Evolutionary conservation across 345 rosid species (phyloP).

Genomic region (Hibiscus tridactylites): DNA sequence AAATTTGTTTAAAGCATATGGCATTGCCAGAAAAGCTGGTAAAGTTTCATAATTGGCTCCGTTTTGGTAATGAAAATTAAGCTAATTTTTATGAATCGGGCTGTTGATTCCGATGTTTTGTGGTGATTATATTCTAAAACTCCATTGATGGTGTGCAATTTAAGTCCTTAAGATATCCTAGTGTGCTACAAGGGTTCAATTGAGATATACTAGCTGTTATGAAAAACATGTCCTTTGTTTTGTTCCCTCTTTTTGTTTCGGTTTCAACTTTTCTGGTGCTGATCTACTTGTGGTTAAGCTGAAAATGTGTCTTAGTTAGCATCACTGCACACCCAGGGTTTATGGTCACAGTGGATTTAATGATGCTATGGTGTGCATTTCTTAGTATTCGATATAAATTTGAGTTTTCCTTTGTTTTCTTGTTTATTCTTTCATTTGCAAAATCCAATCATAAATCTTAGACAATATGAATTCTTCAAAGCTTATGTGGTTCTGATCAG

Average conservation of each 20-base stretch:
- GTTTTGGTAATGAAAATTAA: background rate
- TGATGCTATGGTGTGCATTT: background rate
- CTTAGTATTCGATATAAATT: background rate
- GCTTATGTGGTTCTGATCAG: background rate
- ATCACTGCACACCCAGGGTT: background rate
- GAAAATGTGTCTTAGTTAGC: background rate
- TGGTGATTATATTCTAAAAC: background rate
- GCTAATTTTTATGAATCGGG: background rate
- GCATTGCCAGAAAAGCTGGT: background rate
- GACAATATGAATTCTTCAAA: background rate
- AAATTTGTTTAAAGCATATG: background rate
- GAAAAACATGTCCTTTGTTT: background rate
- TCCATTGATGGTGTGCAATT: background rate
- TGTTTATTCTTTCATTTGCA: background rate
- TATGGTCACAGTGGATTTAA: background rate
- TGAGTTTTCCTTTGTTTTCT: background rate
- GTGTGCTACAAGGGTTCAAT: background rate
- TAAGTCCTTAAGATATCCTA: background rate
- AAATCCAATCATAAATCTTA: background rate
- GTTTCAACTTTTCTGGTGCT: background rate
- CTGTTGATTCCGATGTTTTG: background rate
- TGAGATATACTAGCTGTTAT: background rate
- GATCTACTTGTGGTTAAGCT: background rate
- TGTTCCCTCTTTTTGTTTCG: background rate
- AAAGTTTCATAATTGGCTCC: background rate